Evolutionary conservation across 2,329 filamentous ascomycete genomes (phyloP), one percentile per base, ranked within the genome.

Genomic region (Ceratocystis huliohia): DNA sequence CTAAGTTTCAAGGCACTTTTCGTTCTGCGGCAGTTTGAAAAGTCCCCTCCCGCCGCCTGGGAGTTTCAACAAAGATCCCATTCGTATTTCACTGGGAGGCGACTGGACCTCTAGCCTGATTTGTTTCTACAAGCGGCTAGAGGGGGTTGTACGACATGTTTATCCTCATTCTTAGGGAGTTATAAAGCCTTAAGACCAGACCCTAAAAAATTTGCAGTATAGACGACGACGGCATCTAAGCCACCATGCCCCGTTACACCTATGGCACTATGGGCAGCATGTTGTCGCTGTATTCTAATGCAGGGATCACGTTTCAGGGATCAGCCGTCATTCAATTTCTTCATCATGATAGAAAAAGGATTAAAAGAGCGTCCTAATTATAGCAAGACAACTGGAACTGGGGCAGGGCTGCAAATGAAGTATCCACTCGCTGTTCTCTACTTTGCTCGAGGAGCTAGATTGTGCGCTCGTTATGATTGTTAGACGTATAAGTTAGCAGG

Each of bases 311-410:
- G 22, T 28, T 15, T 10, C 50, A 57, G 22, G 50, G 50, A 57
- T 57, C 50, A 57, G 50, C 50, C 50, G 50, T 57, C 50, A 57
- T 57, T 57, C 50, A 57, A 57, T 28, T 10, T 28, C 22, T 17
- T 25, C 3, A 57, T 28, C 25, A 25, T 57, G 6, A 30, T 28
- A 7, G n/a, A 48, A 20, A 48, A 17, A 48, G n/a, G 20, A 56
- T 56, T 22, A 28, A 22, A 17, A 56, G 17, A 6, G 15, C 7
- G 8, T 57, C 22, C 50, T 57, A 57, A 57, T 30, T 57, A 57
- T 57, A 57, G 50, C 10, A 30, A 57, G 50, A 15, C 10, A 57
- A 17, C 50, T 13, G 10, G 50, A 37, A 3, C 33, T 37, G 33
- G 33, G 33, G 33, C 33, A 37, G 33, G 33, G 33, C 33, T 37